Conservation (phyloP, 1,284 basidiomycete genomes). For the Apiotrichum gamsii region DNA sequence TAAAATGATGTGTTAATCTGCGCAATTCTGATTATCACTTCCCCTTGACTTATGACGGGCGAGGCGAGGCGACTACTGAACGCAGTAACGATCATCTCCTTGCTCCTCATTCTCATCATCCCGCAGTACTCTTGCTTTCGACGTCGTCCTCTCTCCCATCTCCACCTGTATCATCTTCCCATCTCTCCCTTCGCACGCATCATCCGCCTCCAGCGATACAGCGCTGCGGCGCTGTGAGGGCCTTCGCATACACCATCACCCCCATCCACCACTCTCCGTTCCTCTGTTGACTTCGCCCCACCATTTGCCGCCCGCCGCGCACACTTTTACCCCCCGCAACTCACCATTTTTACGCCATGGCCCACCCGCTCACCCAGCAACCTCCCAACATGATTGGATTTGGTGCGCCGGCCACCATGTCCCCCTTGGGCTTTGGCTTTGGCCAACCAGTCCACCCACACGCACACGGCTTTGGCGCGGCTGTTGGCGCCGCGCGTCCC, state of each 20-base stretch:
- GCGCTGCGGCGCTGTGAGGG: too few species aligned
- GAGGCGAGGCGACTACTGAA: too few species aligned
- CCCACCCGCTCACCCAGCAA: slow-evolving; percentile 42
- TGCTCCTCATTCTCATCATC: not conserved
- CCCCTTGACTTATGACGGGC: too few species aligned
- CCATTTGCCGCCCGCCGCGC: not conserved
- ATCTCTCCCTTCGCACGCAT: not conserved
- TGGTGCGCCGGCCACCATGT: slow-evolving; percentile 33
- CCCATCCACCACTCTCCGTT: not conserved
- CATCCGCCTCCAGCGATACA: not conserved
- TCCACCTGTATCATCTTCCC: not conserved
- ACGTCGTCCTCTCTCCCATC: not conserved
- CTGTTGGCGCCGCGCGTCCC: not conserved
- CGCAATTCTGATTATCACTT: too few species aligned
- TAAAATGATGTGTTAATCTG: too few species aligned
- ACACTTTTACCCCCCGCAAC: not conserved
- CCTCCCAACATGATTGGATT: slow-evolving; percentile 38
- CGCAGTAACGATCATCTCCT: too few species aligned
- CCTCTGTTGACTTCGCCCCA: not conserved
- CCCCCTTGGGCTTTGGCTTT: slow-evolving; percentile 39
- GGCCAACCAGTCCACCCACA: slow-evolving; percentile 19
- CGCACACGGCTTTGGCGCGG: slow-evolving; percentile 5
- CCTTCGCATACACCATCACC: not conserved
- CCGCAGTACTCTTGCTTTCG: not conserved
- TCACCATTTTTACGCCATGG: slow-evolving; percentile 24